A percentile compares a stretch with the other conserved stretches of the same genome.
Evolutionary conservation across 2,329 filamentous ascomycete genomes (phyloP).

Genomic region (Sarocladiaceae sp.): DNA sequence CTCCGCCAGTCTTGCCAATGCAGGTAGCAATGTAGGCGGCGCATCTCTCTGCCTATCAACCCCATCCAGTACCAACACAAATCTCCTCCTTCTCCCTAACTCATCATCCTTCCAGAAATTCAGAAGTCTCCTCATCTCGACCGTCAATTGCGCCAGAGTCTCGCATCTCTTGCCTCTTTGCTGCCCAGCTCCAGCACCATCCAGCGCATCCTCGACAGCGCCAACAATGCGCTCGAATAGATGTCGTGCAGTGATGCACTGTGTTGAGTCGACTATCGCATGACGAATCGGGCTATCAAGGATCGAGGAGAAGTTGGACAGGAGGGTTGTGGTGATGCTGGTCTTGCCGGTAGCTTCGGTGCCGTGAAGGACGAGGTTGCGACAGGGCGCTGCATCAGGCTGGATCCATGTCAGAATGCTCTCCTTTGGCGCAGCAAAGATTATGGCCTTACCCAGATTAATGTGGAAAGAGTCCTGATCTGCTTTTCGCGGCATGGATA

Average conservation of each 20-base stretch:
- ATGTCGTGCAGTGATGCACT: constrained; percentile 76
- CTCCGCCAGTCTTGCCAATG: constrained; percentile 77
- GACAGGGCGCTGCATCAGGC: constrained; percentile 64
- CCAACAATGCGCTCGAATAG: constrained; percentile 68
- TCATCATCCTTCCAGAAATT: constrained; percentile 33
- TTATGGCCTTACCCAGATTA: constrained; percentile 50
- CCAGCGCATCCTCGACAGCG: constrained; percentile 50
- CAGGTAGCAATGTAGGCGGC: constrained; percentile 72
- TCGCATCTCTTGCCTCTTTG: constrained; percentile 61
- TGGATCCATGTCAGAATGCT: constrained; percentile 26
- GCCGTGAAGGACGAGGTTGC: constrained; percentile 76
- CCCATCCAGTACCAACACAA: constrained; percentile 82
- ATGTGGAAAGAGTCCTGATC: constrained; percentile 52
- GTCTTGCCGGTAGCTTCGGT: constrained; percentile 86
- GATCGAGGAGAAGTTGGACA: constrained; percentile 18
- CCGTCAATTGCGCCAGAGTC: constrained; percentile 70
- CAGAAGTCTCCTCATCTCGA: constrained; percentile 65
- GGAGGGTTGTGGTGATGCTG: constrained; percentile 55
- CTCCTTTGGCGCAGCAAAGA: constrained; percentile 6
- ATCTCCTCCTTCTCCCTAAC: constrained; percentile 41
- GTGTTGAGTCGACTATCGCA: constrained; percentile 62
- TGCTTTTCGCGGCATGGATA: constrained; percentile 58
- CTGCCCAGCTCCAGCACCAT: constrained; percentile 14
- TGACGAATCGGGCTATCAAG: constrained; percentile 38
- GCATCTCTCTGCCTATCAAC: constrained; percentile 82